Evolutionary conservation across 1,139 yeast genomes (phyloP).

Genomic region (Saccharomyces hybrid): DNA sequence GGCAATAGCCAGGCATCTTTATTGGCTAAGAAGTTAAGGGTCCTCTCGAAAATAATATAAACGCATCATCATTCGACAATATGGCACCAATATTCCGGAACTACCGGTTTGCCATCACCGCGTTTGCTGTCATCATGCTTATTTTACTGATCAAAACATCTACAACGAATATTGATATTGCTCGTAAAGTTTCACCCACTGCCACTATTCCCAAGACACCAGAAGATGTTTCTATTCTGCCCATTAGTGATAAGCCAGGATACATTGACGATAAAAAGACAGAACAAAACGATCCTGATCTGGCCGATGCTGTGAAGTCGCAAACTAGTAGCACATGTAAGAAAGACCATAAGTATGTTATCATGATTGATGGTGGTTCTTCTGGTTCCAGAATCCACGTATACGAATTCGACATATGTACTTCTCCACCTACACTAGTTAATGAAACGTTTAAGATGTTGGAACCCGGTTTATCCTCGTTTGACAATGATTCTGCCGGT

Average conservation of each 20-base stretch:
- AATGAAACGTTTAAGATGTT: conserved; percentile 81
- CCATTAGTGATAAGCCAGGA: conserved; percentile 23
- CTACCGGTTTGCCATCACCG: conserved; percentile 30
- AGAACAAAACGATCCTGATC: conserved; percentile 18
- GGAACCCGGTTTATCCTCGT: conserved; percentile 87
- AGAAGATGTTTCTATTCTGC: conserved; percentile 15
- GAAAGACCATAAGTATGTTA: conserved; percentile 49
- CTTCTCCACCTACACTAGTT: conserved; percentile 69
- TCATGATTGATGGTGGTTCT: conserved; percentile 96
- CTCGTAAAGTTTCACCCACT: conserved; percentile 16
- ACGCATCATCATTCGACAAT: background rate
- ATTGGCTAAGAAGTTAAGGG: background rate
- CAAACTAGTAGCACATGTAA: conserved; percentile 22
- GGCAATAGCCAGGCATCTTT: background rate
- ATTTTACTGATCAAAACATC: conserved; percentile 29
- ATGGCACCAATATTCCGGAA: conserved; percentile 23
- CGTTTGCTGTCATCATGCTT: conserved; percentile 30
- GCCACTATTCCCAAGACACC: conserved; percentile 18
- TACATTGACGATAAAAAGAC: conserved; percentile 19
- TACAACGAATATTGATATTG: conserved; percentile 8
- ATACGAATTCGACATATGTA: conserved; percentile 81
- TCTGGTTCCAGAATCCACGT: conserved; percentile 95
- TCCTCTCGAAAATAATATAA: background rate
- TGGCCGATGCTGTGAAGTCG: conserved; percentile 24
- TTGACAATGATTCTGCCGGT: conserved; percentile 67